These are phyloP conservation scores for Saccharomyces kudriavzevii DNA, from an alignment of 805 yeast species.

Conservation along the genomic window DNA sequence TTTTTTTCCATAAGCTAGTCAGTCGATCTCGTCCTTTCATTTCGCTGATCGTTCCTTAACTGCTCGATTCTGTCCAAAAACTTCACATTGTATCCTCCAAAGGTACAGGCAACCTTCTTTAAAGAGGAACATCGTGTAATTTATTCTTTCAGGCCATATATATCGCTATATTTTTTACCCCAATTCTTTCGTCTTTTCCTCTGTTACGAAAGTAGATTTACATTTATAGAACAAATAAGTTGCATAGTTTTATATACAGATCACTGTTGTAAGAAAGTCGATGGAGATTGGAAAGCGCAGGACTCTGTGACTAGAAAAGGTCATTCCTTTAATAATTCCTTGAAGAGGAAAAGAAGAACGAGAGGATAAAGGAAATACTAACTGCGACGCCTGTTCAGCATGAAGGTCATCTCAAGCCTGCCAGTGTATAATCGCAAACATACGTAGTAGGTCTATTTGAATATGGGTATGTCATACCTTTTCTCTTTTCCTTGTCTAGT, in stretches of 20 bases:
- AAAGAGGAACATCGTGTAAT: slow-evolving; percentile 13
- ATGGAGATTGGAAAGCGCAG: neutral
- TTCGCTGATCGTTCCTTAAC: slow-evolving; percentile 69
- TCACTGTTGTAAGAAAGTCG: neutral
- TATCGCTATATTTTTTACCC: no score
- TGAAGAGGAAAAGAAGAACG: neutral
- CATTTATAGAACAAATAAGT: neutral
- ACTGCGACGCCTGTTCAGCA: neutral
- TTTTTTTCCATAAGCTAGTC: slow-evolving; percentile 13
- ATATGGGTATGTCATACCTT: slow-evolving; percentile 2
- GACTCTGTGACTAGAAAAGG: neutral
- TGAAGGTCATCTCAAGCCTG: neutral
- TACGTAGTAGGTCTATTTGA: neutral
- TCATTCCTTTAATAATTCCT: neutral
- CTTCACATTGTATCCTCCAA: slow-evolving; percentile 55
- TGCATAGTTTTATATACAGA: neutral
- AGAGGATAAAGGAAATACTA: neutral
- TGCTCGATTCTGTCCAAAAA: slow-evolving; percentile 68
- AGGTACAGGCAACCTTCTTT: slow-evolving; percentile 53
- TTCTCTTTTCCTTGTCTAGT: neutral
- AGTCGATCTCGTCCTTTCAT: slow-evolving; percentile 49
- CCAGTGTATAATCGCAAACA: neutral
- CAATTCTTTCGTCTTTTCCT: no score
- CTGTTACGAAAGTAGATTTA: slow-evolving; percentile 26
- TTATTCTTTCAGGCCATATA: no score